Evolutionary conservation across 805 yeast genomes (phyloP).

Genomic region (Novakomyces olei): DNA sequence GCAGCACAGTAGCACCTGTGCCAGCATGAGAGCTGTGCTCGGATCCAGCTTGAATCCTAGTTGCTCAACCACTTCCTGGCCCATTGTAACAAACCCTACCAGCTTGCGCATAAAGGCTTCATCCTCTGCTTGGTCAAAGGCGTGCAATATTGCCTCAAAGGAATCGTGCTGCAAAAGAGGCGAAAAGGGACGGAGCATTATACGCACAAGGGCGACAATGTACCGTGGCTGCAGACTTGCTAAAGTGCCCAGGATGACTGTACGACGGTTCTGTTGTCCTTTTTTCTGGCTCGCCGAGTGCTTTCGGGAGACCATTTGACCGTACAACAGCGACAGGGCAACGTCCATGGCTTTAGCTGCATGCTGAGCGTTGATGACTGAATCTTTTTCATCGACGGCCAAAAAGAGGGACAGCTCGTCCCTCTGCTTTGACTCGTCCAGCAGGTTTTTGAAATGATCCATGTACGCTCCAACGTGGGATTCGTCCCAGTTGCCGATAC

Average conservation of each 20-base stretch:
- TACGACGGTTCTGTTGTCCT: slow-evolving; percentile 51
- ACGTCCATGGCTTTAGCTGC: slow-evolving; percentile 40
- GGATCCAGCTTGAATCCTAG: slow-evolving; percentile 4
- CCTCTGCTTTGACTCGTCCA: slow-evolving; percentile 65
- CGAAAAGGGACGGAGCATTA: slow-evolving; percentile 1
- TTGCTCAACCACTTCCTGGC: slow-evolving; percentile 8
- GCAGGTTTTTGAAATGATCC: slow-evolving; percentile 47
- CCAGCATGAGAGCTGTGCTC: slow-evolving; percentile 4
- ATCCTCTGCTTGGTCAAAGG: background rate
- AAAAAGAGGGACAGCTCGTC: slow-evolving; percentile 60
- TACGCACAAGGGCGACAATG: slow-evolving; percentile 32
- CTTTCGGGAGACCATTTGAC: slow-evolving; percentile 26
- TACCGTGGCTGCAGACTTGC: slow-evolving; percentile 32
- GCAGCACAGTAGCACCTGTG: slow-evolving; percentile 5
- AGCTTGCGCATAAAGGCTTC: slow-evolving; percentile 5
- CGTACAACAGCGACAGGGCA: slow-evolving; percentile 58
- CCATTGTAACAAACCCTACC: slow-evolving; percentile 11
- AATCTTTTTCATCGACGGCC: slow-evolving; percentile 26
- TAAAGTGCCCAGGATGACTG: slow-evolving; percentile 42
- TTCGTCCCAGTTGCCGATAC: slow-evolving; percentile 41
- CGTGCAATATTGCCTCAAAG: background rate
- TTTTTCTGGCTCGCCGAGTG: slow-evolving; percentile 36
- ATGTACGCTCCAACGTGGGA: slow-evolving; percentile 39
- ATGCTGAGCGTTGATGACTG: slow-evolving; percentile 38
- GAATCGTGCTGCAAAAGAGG: background rate